Evolutionary conservation across 2,329 filamentous ascomycete species (phyloP), one percentile per base, ranked within the genome.

Genomic region (Exophiala mesophila): DNA sequence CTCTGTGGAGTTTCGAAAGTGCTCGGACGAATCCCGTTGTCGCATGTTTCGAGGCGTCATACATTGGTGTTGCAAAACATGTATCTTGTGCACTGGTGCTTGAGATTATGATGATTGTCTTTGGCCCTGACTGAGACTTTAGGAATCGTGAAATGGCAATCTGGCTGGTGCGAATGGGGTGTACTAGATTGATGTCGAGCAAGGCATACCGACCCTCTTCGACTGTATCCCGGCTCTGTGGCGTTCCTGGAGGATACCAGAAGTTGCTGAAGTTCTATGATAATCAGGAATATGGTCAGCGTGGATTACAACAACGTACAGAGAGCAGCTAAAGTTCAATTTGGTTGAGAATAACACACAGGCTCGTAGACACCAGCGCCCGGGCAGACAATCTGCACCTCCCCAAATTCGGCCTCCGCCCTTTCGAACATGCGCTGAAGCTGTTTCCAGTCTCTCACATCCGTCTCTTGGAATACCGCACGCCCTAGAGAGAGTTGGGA

Each of bases 151-250:
- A 58, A 34, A 74, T 67, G 2, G 71, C 70, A 12, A 74, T 58
- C 43, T 73, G 70, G 1, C 70, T 72, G 8, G 64, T 61, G 36
- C 70, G 67, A 50, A 74, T 73, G 0, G 71, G 71, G 53, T 74
- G 71, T 0, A 66, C 69, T 35, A 74, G 44, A 46, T 74, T 73
- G 55, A 74, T 71, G 42, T 73, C 71, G 13, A 74, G 34, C 34
- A 63, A 29, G 18, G 64, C 63, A 49, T 73, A 73, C 41, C 66
- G 63, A 18, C 63, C 63, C 3, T 61, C 59, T 23, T 57, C 44
- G 1, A 51, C 57, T 4, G 58, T 47, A 47, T 74, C 70, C n/a
- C 19, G 17, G n/a, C n/a, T n/a, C n/a, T n/a, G n/a, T n/a, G n/a
- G n/a, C n/a, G n/a, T n/a, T n/a, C n/a, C n/a, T n/a, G n/a, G n/a